These are phyloP conservation scores for Didymella arachidicola DNA, from an alignment of 2,329 filamentous ascomycete genomes.

Conservation along the genomic window DNA sequence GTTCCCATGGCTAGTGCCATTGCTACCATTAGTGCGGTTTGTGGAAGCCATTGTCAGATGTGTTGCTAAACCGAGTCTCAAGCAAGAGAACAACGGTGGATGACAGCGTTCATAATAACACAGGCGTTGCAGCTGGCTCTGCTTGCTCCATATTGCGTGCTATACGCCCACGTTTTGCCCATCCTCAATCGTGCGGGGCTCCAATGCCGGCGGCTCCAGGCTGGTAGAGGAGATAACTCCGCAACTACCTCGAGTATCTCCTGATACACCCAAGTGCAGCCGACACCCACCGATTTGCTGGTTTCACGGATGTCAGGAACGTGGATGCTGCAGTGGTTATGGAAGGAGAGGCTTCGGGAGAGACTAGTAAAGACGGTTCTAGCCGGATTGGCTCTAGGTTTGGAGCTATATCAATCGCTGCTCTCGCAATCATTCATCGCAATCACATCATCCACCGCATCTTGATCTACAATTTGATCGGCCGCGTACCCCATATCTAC, in stretches of 20 bases:
- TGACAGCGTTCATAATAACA: not conserved
- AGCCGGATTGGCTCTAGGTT: not conserved
- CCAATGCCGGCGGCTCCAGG: not conserved
- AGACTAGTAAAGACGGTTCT: not conserved
- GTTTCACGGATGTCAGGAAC: not conserved
- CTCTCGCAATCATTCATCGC: conserved; percentile 12
- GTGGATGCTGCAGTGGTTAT: not conserved
- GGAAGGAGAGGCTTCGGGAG: not conserved
- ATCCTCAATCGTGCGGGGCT: conserved; percentile 1
- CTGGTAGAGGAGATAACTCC: not conserved
- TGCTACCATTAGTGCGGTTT: conserved; percentile 22
- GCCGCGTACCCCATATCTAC: not conserved
- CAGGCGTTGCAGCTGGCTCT: not conserved
- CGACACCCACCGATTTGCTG: conserved; percentile 15
- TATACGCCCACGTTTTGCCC: conserved; percentile 11
- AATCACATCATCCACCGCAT: conserved; percentile 18
- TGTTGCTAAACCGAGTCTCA: no score
- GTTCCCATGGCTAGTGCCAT: conserved; percentile 21
- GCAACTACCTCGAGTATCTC: conserved; percentile 1
- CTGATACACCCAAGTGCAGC: not conserved
- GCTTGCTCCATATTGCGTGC: conserved; percentile 22
- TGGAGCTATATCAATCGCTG: not conserved
- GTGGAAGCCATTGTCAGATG: conserved; percentile 17
- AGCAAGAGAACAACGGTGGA: not conserved
- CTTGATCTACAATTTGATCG: not conserved